Percentiles rank a stretch among this genome's conserved stretches.
These are phyloP conservation scores for Pseudonitzschia multiseries DNA, from an alignment of 108 stramenopile genomes.

Conservation along the genomic window DNA sequence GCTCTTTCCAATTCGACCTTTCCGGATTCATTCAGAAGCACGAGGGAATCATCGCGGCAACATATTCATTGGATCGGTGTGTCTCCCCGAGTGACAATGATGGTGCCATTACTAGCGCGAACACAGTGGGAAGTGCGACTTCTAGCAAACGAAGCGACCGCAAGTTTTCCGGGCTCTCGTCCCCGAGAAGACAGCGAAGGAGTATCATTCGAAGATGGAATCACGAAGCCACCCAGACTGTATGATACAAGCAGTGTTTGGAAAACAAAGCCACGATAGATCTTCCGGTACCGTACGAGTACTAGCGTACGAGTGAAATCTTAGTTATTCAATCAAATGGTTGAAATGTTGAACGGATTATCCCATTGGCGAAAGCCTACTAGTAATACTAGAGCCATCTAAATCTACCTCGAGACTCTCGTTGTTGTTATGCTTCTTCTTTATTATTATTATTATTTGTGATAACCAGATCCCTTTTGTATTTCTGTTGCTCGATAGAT, in stretches of 20 bases:
- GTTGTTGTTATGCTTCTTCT: no score
- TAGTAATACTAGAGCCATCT: no score
- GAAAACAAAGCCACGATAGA: neutral
- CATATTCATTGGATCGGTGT: constrained; percentile 17
- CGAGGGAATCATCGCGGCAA: constrained; percentile 14
- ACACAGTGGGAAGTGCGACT: neutral
- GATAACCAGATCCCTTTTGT: constrained; percentile 83
- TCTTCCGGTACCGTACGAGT: no score
- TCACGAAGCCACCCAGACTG: neutral
- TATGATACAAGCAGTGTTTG: neutral
- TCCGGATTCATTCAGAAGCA: constrained; percentile 26
- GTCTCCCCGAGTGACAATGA: neutral
- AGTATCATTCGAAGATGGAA: constrained; percentile 1
- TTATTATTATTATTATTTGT: constrained; percentile 54
- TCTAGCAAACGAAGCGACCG: neutral
- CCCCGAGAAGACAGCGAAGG: neutral
- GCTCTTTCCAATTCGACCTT: constrained; percentile 70
- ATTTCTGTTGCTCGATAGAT: constrained; percentile 91
- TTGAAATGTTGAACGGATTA: no score
- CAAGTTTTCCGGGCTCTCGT: neutral
- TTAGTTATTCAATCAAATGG: no score
- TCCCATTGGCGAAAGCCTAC: no score
- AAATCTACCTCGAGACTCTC: no score
- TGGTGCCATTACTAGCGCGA: neutral
- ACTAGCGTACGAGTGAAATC: no score